Evolutionary conservation across 2,329 filamentous ascomycete species (phyloP).

Genomic region (Cordyceps javanica): DNA sequence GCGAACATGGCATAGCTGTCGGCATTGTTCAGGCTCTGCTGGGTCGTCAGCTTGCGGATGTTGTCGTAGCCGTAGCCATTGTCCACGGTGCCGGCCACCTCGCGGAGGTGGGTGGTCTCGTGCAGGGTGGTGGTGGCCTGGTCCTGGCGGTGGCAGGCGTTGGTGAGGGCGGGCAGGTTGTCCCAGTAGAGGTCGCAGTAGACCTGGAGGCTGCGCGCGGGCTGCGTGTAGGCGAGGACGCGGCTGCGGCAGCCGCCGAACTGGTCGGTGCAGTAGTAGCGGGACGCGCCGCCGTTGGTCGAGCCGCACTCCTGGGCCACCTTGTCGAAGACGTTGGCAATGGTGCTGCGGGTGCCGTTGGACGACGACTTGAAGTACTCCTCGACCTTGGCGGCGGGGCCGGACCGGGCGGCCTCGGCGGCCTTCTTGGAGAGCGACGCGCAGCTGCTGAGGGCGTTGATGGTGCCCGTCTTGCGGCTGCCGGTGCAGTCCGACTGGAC

Average conservation of each 20-base stretch:
- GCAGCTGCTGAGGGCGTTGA: slow-evolving; percentile 32
- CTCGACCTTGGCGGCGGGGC: slow-evolving; percentile 41
- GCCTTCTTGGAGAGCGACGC: slow-evolving; percentile 49
- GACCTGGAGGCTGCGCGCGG: slow-evolving; percentile 8
- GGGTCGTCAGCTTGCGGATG: slow-evolving; percentile 9
- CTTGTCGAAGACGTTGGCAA: slow-evolving; percentile 39
- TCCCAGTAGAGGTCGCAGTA: slow-evolving; percentile 13
- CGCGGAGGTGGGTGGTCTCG: slow-evolving; percentile 9
- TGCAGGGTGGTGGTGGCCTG: slow-evolving; percentile 12
- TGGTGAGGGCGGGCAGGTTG: slow-evolving; percentile 14
- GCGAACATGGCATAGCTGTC: slow-evolving; percentile 18
- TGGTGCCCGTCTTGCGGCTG: background rate
- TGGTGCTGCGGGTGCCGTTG: slow-evolving; percentile 33
- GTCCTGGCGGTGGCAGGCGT: slow-evolving; percentile 11
- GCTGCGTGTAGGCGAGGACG: slow-evolving; percentile 16
- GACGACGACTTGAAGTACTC: slow-evolving; percentile 60
- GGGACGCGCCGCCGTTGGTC: slow-evolving; percentile 36
- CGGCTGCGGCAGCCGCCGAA: slow-evolving; percentile 40
- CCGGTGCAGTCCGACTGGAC: slow-evolving; percentile 37
- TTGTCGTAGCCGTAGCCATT: slow-evolving; percentile 16
- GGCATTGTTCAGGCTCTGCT: slow-evolving; percentile 16
- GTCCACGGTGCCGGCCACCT: slow-evolving; percentile 9
- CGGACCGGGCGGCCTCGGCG: slow-evolving; percentile 41
- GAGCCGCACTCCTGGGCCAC: slow-evolving; percentile 47
- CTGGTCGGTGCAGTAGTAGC: slow-evolving; percentile 49